Evolutionary conservation across 306 rosid species (phyloP).

Genomic region (Trifolium pratense): DNA sequence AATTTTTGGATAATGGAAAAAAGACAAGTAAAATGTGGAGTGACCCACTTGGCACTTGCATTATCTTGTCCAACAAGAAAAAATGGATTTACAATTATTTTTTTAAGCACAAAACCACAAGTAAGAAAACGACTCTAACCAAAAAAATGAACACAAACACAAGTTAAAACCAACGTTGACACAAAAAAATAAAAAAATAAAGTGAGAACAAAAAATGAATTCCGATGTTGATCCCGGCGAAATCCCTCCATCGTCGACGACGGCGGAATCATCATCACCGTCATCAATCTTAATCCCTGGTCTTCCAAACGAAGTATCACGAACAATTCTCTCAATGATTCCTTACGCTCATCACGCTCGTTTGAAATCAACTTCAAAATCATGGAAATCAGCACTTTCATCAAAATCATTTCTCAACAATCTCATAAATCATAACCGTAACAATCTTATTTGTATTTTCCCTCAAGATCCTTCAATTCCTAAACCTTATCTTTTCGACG

Average conservation of each 20-base stretch:
- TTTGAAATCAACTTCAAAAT: constrained; percentile 65
- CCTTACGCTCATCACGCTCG: constrained; percentile 71
- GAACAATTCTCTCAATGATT: constrained; percentile 57
- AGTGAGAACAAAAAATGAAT: constrained; percentile 1
- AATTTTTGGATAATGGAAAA: background rate
- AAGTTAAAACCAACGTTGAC: background rate
- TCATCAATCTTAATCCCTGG: constrained; percentile 59
- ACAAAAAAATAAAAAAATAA: background rate
- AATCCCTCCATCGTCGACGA: background rate
- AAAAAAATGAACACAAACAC: background rate
- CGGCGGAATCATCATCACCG: constrained; percentile 13
- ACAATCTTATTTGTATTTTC: constrained; percentile 75
- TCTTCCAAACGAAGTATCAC: constrained; percentile 75
- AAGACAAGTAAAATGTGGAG: background rate
- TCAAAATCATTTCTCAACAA: constrained; percentile 55
- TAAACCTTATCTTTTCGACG: constrained; percentile 79
- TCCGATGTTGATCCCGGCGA: background rate
- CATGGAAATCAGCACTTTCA: constrained; percentile 72
- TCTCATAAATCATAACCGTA: constrained; percentile 32
- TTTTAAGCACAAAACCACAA: background rate
- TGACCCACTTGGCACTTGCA: background rate
- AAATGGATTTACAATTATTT: background rate
- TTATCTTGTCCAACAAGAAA: constrained; percentile 17
- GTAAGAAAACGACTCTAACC: background rate
- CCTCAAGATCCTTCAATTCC: constrained; percentile 72